phyloP scores from a whole-genome alignment of 1,284 basidiomycete genomes.

The Mrakiaceae sp. region DNA sequence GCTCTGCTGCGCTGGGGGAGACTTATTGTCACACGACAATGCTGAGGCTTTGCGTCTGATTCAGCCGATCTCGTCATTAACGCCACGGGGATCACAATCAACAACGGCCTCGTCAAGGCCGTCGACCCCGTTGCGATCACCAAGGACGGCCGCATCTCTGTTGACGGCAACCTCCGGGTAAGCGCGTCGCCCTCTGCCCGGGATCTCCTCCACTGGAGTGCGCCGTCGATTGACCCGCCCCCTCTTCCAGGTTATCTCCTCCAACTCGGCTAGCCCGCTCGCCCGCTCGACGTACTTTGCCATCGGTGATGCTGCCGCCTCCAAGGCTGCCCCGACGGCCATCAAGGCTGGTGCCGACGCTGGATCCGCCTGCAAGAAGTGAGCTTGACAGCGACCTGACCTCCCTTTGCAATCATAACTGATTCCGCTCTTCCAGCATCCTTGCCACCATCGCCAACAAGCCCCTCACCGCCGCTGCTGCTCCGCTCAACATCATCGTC shows the following conservation, averaged over 20 bases:
- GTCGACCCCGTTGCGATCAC: conserved; percentile 20
- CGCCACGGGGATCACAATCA: conserved; percentile 35
- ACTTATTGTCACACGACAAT: too few species aligned
- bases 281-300: conserved; percentile 27
- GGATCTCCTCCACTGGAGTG: neutral
- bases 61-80: conserved; percentile 18
- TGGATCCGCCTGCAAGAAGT: conserved; percentile 24
- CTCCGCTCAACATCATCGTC: neutral
- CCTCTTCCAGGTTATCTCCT: neutral
- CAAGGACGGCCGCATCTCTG: too few species aligned
- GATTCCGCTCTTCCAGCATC: neutral
- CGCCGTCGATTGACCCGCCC: neutral
- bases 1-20: too few species aligned
- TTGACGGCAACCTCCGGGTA: too few species aligned
- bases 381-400: conserved; percentile 6
- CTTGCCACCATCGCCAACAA: neutral
- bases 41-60: neutral
- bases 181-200: neutral
- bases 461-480: neutral
- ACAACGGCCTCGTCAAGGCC: conserved; percentile 31
- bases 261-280: neutral
- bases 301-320: conserved; percentile 29
- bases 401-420: neutral
- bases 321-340: conserved; percentile 28
- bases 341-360: conserved; percentile 25